These are phyloP conservation scores for Mortierella sp. DNA, from an alignment of 371 early-diverging fungal genomes.

Conservation along the genomic window DNA sequence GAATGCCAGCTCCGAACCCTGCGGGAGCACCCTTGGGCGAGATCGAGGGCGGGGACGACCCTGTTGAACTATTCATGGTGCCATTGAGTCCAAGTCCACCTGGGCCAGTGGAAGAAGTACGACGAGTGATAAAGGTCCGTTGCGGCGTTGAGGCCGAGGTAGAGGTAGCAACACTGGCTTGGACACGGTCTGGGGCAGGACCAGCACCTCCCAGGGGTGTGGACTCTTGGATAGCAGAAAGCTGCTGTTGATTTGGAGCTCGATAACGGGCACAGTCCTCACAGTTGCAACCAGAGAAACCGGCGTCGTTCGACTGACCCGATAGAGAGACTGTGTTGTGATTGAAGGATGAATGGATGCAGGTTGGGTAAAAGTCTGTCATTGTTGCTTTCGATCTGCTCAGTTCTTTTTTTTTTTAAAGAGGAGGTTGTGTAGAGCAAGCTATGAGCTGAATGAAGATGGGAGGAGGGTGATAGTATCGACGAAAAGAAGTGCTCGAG, in stretches of 20 bases:
- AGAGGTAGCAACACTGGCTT: background rate
- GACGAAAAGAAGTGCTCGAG: too few relatives aligned
- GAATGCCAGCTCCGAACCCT: slow-evolving; percentile 19
- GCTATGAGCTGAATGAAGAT: too few relatives aligned
- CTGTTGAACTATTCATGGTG: background rate
- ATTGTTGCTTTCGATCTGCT: too few relatives aligned
- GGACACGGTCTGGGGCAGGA: background rate
- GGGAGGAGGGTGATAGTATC: too few relatives aligned
- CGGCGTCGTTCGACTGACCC: background rate
- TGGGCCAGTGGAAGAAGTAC: slow-evolving; percentile 15
- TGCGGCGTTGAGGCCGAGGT: slow-evolving; percentile 26
- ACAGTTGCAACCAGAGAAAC: slow-evolving; percentile 22
- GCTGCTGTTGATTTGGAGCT: slow-evolving; percentile 14
- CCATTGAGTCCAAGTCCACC: background rate
- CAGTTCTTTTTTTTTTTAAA: too few relatives aligned
- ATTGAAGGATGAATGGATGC: slow-evolving; percentile 22
- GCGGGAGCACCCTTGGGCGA: slow-evolving; percentile 33
- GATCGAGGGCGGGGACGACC: background rate
- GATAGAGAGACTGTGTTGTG: slow-evolving; percentile 26
- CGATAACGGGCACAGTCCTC: slow-evolving; percentile 45
- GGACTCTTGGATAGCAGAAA: slow-evolving; percentile 2
- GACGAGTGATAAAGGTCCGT: slow-evolving; percentile 28
- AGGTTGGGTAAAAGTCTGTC: slow-evolving; percentile 26
- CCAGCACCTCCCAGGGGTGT: background rate
- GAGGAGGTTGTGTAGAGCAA: too few relatives aligned